Evolutionary conservation across 1,284 basidiomycete genomes (phyloP), one percentile per base, ranked within the genome.

Genomic region (Phlebopus sp.): DNA sequence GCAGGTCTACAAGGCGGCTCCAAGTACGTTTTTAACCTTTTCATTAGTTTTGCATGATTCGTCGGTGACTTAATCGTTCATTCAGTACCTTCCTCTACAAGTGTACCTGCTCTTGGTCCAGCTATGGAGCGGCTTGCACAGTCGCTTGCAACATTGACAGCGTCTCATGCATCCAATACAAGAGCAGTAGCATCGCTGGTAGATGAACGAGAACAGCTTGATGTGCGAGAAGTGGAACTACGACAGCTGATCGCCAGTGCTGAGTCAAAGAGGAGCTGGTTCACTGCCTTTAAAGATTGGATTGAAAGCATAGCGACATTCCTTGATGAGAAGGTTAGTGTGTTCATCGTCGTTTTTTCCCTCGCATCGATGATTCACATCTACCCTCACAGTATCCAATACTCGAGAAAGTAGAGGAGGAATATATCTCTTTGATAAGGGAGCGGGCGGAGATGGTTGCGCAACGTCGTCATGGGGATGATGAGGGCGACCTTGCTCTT

Each of bases 231-330:
- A 64, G 70, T 69, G 15, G 90, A 93, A 53, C 74, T 97, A 66
- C 78, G 92, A 13, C 74, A 79, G 23, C 85, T 95, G 75, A 86
- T 97, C 3, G 78, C 77, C 37, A 75, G 76, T 49, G 86, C 91
- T 0, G 93, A 94, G 62, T 77, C 74, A 39, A 96, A 96, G 67
- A 75, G 88, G 39, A 84, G 86, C 37, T 97, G 92, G 92, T 94
- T 96, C 56, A 75, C 75, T 13, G 83, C 84, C 45, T 92, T 97
- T 70, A 77, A 78, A 50, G 86, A 88, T 35, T 95, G 91, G 86
- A 75, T 95, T 0, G 94, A 97, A 64, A 83, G 82, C 56, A 79
- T 97, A 4, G 93, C 91, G 1, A 78, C 77, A 4, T 97, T 97
- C 64, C 72, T 97, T 31, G 93, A 96, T 59, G 91, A 93, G 66